Evolutionary conservation across 257 asterid genomes (phyloP).

Genomic region (Cruciata laevipes): DNA sequence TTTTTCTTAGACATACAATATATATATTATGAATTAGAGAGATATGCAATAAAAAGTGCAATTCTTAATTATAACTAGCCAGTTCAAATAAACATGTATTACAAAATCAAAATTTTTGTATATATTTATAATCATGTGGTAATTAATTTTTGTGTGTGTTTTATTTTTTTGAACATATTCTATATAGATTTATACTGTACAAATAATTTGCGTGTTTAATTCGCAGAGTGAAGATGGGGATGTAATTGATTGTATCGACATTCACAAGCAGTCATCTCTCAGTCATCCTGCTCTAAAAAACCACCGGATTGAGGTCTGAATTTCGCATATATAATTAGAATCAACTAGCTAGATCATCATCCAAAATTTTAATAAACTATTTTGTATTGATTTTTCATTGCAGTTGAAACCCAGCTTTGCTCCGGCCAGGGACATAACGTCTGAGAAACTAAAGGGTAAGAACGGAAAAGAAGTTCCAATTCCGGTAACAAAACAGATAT

Average conservation of each 20-base stretch:
- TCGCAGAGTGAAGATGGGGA: constrained; percentile 1
- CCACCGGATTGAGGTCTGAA: neutral
- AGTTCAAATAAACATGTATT: no score
- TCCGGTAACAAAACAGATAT: neutral
- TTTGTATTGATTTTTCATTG: neutral
- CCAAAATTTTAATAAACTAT: no score
- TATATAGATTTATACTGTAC: neutral
- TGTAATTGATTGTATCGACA: neutral
- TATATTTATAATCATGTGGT: no score
- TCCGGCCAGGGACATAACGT: neutral
- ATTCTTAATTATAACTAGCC: no score
- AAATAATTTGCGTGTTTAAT: neutral
- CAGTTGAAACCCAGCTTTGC: neutral
- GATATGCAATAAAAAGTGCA: no score
- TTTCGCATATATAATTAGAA: no score
- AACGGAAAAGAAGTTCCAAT: neutral
- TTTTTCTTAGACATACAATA: no score
- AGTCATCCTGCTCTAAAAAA: neutral
- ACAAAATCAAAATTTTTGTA: no score
- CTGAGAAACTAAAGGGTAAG: neutral
- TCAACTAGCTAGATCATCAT: no score
- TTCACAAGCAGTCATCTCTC: neutral
- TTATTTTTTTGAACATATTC: no score
- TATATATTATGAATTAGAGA: no score
- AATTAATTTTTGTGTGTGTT: no score